A percentile compares a stretch with the other conserved stretches of the same genome.
These are phyloP conservation scores for Elongisporangium undulatum DNA, from an alignment of 352 stramenopile genomes.

Conservation along the genomic window DNA sequence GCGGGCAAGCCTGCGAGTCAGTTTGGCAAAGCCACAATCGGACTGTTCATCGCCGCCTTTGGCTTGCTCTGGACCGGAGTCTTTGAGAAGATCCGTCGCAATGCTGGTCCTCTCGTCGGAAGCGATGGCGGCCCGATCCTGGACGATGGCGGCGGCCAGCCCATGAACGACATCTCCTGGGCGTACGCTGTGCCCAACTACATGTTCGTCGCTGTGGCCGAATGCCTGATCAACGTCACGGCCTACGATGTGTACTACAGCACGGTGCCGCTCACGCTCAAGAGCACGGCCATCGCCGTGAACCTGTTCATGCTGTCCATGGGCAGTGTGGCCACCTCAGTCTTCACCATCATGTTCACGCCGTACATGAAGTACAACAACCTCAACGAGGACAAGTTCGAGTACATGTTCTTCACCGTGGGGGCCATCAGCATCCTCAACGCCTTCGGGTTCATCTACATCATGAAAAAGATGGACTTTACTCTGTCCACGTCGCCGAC, in stretches of 20 bases:
- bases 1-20: slow-evolving; percentile 19
- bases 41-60: slow-evolving; percentile 23
- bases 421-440: slow-evolving; percentile 41
- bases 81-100: slow-evolving; percentile 53
- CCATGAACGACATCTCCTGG: slow-evolving; percentile 64
- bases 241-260: slow-evolving; percentile 60
- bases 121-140: too few species aligned
- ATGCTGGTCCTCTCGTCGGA: slow-evolving; percentile 31
- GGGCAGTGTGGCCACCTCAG: slow-evolving; percentile 49
- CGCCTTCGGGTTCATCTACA: slow-evolving; percentile 34
- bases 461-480: slow-evolving; percentile 59
- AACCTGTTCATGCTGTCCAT: slow-evolving; percentile 60
- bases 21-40: slow-evolving; percentile 26
- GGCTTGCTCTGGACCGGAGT: slow-evolving; percentile 33
- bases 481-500: slow-evolving; percentile 22
- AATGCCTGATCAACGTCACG: slow-evolving; percentile 63
- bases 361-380: slow-evolving; percentile 40
- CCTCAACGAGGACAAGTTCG: slow-evolving; percentile 56
- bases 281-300: slow-evolving; percentile 46
- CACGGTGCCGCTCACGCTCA: slow-evolving; percentile 36
- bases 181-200: slow-evolving; percentile 44
- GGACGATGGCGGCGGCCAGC: slow-evolving; percentile 30
- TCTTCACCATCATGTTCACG: slow-evolving; percentile 64
- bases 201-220: slow-evolving; percentile 44
- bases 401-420: slow-evolving; percentile 72